These are phyloP conservation scores for Lyophyllum decastes DNA, from an alignment of 768 basidiomycete species.

Conservation along the genomic window DNA sequence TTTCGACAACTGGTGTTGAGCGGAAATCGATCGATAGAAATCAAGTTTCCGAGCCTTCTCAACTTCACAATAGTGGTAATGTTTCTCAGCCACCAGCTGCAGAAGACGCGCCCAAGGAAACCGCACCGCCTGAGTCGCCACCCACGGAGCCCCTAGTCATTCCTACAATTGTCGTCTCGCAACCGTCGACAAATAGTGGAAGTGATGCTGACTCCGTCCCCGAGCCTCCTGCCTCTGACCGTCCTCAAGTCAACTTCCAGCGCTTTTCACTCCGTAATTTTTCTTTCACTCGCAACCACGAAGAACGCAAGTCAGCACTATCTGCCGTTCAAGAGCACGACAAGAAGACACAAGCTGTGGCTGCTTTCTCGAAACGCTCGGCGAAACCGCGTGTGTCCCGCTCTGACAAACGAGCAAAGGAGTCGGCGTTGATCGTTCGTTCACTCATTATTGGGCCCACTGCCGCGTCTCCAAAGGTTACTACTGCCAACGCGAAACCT, in stretches of 20 bases:
- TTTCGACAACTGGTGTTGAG: not conserved
- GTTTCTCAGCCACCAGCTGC: not conserved
- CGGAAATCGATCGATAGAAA: not conserved
- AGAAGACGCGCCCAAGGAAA: not conserved
- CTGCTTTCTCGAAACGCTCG: conserved; percentile 35
- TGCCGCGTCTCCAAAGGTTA: conserved; percentile 36
- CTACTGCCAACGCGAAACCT: conserved; percentile 43
- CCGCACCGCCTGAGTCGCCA: not conserved
- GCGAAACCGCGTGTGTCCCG: conserved; percentile 31
- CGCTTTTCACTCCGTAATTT: conserved; percentile 54
- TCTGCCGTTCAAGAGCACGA: conserved; percentile 38
- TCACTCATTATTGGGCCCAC: conserved; percentile 66
- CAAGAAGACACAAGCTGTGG: conserved; percentile 38
- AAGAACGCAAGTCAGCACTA: conserved; percentile 34
- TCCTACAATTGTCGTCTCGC: conserved; percentile 6
- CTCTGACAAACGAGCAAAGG: conserved; percentile 61
- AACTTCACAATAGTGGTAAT: not conserved
- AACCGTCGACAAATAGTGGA: conserved; percentile 1
- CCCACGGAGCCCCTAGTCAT: conserved; percentile 1
- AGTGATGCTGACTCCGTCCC: not conserved
- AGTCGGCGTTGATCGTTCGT: conserved; percentile 64
- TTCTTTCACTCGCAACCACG: conserved; percentile 32
- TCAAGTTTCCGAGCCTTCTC: not conserved
- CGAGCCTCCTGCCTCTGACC: not conserved
- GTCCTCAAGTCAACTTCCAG: not conserved